These are phyloP conservation scores for Fraxinus albicans DNA, from an alignment of 305 asterid species.

Conservation along the genomic window DNA sequence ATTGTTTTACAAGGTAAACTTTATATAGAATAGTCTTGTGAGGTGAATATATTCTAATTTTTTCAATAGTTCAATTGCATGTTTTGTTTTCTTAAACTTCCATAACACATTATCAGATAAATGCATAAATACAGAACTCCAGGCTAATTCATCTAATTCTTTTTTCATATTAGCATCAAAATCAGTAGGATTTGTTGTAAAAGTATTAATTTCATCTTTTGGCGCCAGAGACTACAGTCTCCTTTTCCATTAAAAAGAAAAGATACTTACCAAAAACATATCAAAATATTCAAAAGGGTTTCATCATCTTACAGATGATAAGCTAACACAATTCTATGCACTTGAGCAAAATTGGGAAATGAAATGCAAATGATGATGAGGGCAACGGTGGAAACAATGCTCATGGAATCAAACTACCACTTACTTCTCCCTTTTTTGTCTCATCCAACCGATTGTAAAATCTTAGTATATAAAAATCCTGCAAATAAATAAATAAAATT, in stretches of 20 bases:
- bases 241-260: not conserved
- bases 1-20: not conserved
- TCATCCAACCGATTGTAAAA: conserved; percentile 92
- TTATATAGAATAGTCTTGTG: not conserved
- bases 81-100: not conserved
- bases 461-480: conserved; percentile 80
- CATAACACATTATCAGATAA: not conserved
- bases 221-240: not conserved
- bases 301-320: conserved; percentile 7
- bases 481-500: conserved; percentile 19
- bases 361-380: not conserved
- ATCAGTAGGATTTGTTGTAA: not conserved
- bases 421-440: conserved; percentile 89
- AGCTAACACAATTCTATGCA: not conserved
- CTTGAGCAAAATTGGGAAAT: not conserved
- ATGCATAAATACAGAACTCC: not conserved
- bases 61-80: not conserved
- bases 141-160: not conserved
- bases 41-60: not conserved
- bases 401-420: conserved; percentile 32
- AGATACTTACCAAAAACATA: conserved; percentile 7
- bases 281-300: not conserved
- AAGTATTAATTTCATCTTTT: not conserved
- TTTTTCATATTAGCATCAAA: not conserved
- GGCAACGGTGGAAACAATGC: not conserved